Evolutionary conservation across 2,329 filamentous ascomycete species (phyloP).

Genomic region (Microcyclosporella mali): DNA sequence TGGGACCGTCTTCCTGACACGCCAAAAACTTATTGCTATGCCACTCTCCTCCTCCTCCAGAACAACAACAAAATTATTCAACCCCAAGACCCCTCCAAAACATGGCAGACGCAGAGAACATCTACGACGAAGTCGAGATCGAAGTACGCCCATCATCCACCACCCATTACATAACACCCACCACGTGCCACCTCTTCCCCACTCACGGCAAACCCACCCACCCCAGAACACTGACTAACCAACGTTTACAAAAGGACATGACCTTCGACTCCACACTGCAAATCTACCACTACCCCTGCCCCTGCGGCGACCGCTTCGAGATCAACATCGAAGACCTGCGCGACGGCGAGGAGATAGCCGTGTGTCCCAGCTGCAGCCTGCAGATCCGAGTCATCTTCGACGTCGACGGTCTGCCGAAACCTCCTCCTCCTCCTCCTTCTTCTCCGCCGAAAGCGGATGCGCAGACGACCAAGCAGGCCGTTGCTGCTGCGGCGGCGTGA

Average conservation of each 20-base stretch:
- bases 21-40: no score
- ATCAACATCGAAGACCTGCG: constrained; percentile 77
- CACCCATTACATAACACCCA: background rate
- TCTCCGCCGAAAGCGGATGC: background rate
- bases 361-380: constrained; percentile 93
- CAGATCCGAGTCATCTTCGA: constrained; percentile 97
- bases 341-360: constrained; percentile 89
- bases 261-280: constrained; percentile 75
- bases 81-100: no score
- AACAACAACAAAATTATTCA: no score
- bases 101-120: constrained; percentile 35
- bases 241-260: constrained; percentile 59
- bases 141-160: constrained; percentile 45
- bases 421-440: no score
- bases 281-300: constrained; percentile 93
- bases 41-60: no score
- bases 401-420: constrained; percentile 49
- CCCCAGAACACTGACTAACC: background rate
- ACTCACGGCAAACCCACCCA: background rate
- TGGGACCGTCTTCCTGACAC: no score
- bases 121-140: constrained; percentile 98
- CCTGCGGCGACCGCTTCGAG: constrained; percentile 94
- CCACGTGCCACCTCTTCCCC: background rate
- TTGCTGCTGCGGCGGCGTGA: constrained; percentile 20
- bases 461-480: constrained; percentile 13